Evolutionary conservation across 345 rosid genomes (phyloP).

Genomic region (Eucalyptus regnans): DNA sequence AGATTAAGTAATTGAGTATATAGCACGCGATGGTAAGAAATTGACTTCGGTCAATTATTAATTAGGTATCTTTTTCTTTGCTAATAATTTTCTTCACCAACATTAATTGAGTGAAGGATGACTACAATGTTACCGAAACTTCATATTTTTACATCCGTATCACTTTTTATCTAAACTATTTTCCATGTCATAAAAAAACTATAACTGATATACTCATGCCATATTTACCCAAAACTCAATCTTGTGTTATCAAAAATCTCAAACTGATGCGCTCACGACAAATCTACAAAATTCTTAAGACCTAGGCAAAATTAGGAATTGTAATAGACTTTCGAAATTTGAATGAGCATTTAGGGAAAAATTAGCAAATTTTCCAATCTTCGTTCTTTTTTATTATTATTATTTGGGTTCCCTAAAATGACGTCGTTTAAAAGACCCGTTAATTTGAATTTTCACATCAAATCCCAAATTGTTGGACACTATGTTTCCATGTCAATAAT

Average conservation of each 20-base stretch:
- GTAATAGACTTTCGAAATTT: neutral
- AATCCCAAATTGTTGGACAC: neutral
- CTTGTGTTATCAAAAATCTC: rapidly evolving
- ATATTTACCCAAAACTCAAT: too few relatives aligned
- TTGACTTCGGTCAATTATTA: neutral
- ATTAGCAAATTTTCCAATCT: neutral
- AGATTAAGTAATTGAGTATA: neutral
- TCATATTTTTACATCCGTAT: rapidly evolving
- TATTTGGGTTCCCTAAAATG: neutral
- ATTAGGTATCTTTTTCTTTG: neutral
- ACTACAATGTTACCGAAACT: neutral
- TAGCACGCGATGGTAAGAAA: neutral
- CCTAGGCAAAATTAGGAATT: neutral
- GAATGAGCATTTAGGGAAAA: neutral
- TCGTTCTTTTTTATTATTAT: neutral
- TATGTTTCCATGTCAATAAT: neutral
- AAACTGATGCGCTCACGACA: rapidly evolving
- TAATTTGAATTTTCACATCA: neutral
- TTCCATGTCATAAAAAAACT: neutral
- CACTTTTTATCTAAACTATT: neutral
- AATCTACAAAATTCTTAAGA: neutral
- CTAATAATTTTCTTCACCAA: neutral
- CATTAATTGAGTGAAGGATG: neutral
- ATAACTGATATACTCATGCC: rapidly evolving
- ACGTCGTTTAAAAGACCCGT: neutral